Conservation (phyloP, 208 protist species). For the Leishmania turanica region DNA sequence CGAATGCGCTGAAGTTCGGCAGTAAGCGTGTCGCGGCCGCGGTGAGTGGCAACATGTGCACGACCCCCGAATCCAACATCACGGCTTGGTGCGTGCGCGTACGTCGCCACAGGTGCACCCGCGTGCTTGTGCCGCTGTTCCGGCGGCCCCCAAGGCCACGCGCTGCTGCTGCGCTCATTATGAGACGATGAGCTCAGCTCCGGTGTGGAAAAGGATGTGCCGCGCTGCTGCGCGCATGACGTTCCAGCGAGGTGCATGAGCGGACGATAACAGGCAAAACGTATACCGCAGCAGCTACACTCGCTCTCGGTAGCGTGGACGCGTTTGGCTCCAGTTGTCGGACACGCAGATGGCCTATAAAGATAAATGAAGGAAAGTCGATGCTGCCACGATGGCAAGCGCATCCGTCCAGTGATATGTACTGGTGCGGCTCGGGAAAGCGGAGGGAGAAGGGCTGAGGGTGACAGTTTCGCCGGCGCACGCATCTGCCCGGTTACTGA, state of each 20-base stretch:
- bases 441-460: not conserved
- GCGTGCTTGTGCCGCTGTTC: not conserved
- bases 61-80: not conserved
- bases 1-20: conserved; percentile 23
- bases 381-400: not conserved
- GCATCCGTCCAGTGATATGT: not conserved
- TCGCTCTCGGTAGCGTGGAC: not conserved
- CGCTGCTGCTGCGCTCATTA: not conserved
- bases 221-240: conserved; percentile 1
- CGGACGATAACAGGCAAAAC: not conserved
- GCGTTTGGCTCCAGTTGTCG: not conserved
- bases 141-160: not conserved
- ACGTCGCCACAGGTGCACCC: not conserved
- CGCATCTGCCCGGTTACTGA: too few relatives aligned
- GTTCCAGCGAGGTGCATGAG: conserved; percentile 16
- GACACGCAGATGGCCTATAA: not conserved
- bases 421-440: not conserved
- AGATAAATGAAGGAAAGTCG: not conserved
- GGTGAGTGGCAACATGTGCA: not conserved
- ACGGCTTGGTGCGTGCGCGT: not conserved
- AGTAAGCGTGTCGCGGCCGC: not conserved
- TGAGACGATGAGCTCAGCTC: not conserved
- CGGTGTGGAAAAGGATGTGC: not conserved
- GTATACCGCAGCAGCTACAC: not conserved
- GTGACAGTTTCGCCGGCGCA: not conserved